Base-by-base conservation (phyloP, 768 basidiomycete genomes). In the Suillus subalutaceus region DNA sequence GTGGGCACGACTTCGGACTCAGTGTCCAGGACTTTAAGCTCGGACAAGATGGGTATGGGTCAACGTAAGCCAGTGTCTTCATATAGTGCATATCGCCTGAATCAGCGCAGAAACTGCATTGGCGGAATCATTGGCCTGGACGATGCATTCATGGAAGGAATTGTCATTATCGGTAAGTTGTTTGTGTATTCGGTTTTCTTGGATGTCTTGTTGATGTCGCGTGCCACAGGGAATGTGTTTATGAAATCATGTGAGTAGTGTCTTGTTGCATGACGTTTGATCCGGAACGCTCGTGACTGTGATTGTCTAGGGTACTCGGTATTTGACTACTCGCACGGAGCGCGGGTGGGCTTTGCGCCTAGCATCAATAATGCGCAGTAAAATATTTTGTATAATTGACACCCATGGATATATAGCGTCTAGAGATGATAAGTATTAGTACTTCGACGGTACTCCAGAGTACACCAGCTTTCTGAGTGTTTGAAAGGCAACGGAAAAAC, bases 221-320 rank as follows among this genome's bases (percentile, higher is more conserved):
- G 10, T 53, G 26, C 10, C 50, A 26, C 67, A 84, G 84, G 87
- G 1, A 88, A 84, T 72, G 84, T 81, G 69, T 90, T 91, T 71
- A 73, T 90, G 57, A 91, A 90, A 77, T 88, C 86, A 13, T 91
- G 90, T 87, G 66, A 73, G 86, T 78, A 35, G n/a, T 52, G 38
- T 40, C 59, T 57, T 6, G 35, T 48, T 26, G 48, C 12, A 10
- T 50, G n/a, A 41, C 30, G 2, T 59, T 60, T 66, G 69, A 64
- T 67, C 10, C 38, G n/a, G 8, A 55, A 40, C 16, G 30, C 18
- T 62, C 52, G 23, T 55, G 58, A 35, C 23, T 38, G 6, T n/a
- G 6, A n/a, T 37, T 56, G 6, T 56, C 12, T 65, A 90, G 88
- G 87, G 84, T 87, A 90, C 72, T 79, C 85, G 9, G 79, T 84